Base-by-base conservation (phyloP, 2,329 filamentous ascomycete species). In the Trichoderma cornu-damae region DNA sequence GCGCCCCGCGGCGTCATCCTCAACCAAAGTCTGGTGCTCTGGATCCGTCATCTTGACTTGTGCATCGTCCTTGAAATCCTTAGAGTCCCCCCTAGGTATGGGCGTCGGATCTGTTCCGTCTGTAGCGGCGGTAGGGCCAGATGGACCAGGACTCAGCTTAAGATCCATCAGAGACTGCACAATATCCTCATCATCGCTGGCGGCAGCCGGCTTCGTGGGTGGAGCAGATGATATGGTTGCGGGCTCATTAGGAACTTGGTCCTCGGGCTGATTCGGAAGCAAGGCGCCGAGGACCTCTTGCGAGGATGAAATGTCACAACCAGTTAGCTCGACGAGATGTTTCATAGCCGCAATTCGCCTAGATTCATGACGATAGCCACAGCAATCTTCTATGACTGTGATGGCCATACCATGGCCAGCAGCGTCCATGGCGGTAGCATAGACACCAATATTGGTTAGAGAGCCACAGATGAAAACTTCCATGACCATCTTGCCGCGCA, bases 371-470 rank as follows among this genome's bases (percentile, higher is more conserved):
- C 89, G 84, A 67, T 87, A 96, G 9, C 91, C 92, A 56, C 96
- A 84, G 70, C 92, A 96, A 69, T 97, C 91, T 52, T 94, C 86
- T 37, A 97, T 77, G 11, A 97, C 77, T 4, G 88, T 94, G 66
- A 96, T 90, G n/a, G 84, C 79, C 66, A 96, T 85, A 4, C 92
- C 94, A 70, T 96, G 88, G 18, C 88, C 83, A 1, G 90, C 92
- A 9, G 93, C 94, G 67, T 96, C 94, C 61, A 96, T 79, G 3
- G 91, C 91, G 1, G 93, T 96, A 6, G 94, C 93, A 68, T 94
- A 91, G 46, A 97, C 86, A 30, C 91, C 92, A 34, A 95, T 77
- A 66, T 97, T 96, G 42, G 87, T 89, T 48, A 96, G 80, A 43
- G 88, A 87, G 20, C 94, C 94, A 66, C 89, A 95, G 22, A 97